Conservation (phyloP, 1,139 yeast species). For the Yamadazyma siamensis region DNA sequence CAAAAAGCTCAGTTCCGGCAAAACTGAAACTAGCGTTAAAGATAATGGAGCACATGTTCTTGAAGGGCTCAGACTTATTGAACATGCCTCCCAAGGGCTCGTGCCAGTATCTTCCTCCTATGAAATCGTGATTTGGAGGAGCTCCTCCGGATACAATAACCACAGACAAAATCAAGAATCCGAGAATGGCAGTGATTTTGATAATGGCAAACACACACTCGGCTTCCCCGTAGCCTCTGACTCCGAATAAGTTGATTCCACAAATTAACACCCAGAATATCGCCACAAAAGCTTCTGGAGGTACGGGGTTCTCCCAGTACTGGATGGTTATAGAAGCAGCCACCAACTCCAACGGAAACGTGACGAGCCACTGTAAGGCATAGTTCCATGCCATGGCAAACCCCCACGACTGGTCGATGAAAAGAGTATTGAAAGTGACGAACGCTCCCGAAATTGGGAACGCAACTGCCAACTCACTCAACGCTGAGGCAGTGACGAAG, state of each 20-base stretch:
- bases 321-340: conserved; percentile 36
- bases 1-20: conserved; percentile 36
- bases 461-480: conserved; percentile 38
- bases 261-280: conserved; percentile 29
- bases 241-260: conserved; percentile 31
- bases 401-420: conserved; percentile 35
- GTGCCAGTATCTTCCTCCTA: conserved; percentile 34
- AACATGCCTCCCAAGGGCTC: conserved; percentile 30
- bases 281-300: conserved; percentile 30
- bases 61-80: conserved; percentile 39
- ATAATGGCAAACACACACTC: conserved; percentile 28
- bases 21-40: conserved; percentile 86
- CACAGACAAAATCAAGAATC: conserved; percentile 28
- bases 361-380: conserved; percentile 39
- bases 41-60: conserved; percentile 79
- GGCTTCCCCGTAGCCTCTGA: conserved; percentile 35
- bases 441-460: conserved; percentile 41
- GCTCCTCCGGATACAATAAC: conserved; percentile 33
- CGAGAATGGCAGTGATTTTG: conserved; percentile 30
- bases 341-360: conserved; percentile 37
- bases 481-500: conserved; percentile 32
- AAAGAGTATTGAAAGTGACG: conserved; percentile 35
- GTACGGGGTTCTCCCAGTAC: conserved; percentile 24
- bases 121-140: conserved; percentile 30
- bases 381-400: conserved; percentile 44